Base-by-base conservation (phyloP, 1,139 yeast species). In the Taiozyma onychis region DNA sequence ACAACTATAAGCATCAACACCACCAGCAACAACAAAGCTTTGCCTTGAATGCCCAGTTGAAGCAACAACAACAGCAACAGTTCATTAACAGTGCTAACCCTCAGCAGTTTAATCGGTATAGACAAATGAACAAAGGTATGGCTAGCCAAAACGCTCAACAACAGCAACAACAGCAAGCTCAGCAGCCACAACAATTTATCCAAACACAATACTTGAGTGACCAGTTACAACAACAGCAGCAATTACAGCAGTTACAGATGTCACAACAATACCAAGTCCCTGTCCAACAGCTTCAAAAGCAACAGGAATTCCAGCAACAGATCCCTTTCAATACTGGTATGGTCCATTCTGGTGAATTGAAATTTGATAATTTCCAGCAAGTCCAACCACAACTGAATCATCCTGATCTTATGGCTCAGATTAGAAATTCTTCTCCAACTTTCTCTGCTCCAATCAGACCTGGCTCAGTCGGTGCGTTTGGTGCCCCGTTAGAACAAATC, bases 1-100 rank as follows among this genome's bases (percentile, higher is more conserved):
- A 35, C 41, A 46, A 44, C 32, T 37, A 44, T 48, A 48, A 54
- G 39, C 64, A 57, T 41, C 65, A 59, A 44, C 63, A 58, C 43
- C 61, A 54, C 22, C 62, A 55, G 44, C 59, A 55, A 35, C 64
- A 57, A 41, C 62, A 56, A 43, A 60, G 50, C 37, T 57, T 51
- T 51, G 51, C 58, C 39, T 46, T 57, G 54, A 54, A 54, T 39
- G 57, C 58, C 8, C 57, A 57, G 44, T 45, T 54, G 44, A 57
- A 57, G 43, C 58, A 51, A 24, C 59, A 53, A 41, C 57, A 49
- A 27, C 61, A 59, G 44, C 64, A 51, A 24, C 65, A 57, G 47
- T 64, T 56, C 47, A 27, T 54, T 45, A 53, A 45, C 44, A 45
- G 47, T 26, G 53, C 51, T 22, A 45, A 49, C 54, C 48, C 44